Base-by-base conservation (phyloP, 805 yeast species). In the Candida sithepensis region DNA sequence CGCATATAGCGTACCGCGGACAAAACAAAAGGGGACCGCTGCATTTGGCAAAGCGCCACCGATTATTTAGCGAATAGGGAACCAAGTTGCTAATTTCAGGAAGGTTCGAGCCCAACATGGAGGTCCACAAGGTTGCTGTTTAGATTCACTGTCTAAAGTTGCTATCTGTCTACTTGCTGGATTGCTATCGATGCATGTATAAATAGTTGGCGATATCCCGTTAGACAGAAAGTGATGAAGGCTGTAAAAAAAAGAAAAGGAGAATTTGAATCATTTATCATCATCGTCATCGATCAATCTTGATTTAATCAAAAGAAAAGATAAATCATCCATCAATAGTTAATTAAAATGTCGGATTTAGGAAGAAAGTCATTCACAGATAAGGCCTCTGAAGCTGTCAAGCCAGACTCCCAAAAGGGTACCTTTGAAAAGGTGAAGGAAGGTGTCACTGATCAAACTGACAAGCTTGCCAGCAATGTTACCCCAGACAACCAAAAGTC, bases 331-430 rank as follows among this genome's bases (percentile, higher is more conserved):
- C 28, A 24, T 24, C 28, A 30, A 30, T 12, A 6, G 14, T 5
- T 5, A 30, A 30, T 7, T 12, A 49, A 28, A 41, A 63, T 62
- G 67, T 59, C 66, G 28, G 66, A 62, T 50, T 44, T 57, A 43
- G 65, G 87, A 60, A 86, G 96, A 85, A 90, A 89, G 73, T 71
- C 76, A 65, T 75, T 89, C 61, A 56, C 83, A 56, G 85, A 84
- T 65, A 86, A 88, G 71, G 70, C 77, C 56, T 45, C 77, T 48
- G 96, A 89, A 77, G 63, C 77, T 39, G 49, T 85, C 41, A 86
- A 78, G 56, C 96, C 96, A 59, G 84, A 88, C 54, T 71, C 80
- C 48, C 77, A 86, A 67, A 89, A 89, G 74, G 56, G 82, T 36
- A 69, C 72, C 59, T 68, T 70, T 42, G 85, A 88, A 65, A 73